A percentile compares a stretch with the other conserved stretches of the same genome.
Evolutionary conservation across 73 alveolate species (phyloP).

Genomic region (Breviolum minutum): DNA sequence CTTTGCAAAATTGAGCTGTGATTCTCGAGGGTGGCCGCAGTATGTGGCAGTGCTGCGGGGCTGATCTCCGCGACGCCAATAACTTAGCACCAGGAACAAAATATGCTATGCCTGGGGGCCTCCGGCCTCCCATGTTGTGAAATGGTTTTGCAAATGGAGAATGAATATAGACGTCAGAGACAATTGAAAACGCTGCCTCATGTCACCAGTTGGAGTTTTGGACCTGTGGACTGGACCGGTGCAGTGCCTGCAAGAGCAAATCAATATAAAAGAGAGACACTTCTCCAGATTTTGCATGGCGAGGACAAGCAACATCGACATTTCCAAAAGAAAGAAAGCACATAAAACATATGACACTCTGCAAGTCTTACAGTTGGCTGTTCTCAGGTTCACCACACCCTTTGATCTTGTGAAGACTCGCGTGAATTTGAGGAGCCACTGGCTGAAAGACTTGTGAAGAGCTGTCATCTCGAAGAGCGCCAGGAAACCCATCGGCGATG

Average conservation of each 20-base stretch:
- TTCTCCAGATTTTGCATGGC: too few relatives aligned
- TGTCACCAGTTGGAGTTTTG: too few relatives aligned
- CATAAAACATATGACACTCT: background rate
- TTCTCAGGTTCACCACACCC: conserved; percentile 60
- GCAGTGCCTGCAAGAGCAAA: too few relatives aligned
- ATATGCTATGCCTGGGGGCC: too few relatives aligned
- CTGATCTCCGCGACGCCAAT: conserved; percentile 56
- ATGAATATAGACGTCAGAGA: background rate
- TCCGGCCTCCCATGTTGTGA: too few relatives aligned
- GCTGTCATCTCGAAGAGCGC: background rate
- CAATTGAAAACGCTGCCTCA: background rate
- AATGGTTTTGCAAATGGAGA: too few relatives aligned
- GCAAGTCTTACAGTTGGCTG: background rate
- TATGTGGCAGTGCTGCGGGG: conserved; percentile 90
- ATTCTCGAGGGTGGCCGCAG: conserved; percentile 58
- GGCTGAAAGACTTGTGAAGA: background rate
- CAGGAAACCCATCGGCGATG: conserved; percentile 10
- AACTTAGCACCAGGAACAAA: background rate
- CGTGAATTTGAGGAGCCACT: conserved; percentile 44
- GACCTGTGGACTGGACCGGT: too few relatives aligned
- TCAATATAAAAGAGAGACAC: too few relatives aligned
- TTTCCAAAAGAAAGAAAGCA: too few relatives aligned
- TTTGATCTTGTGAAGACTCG: conserved; percentile 68
- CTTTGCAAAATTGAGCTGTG: background rate
- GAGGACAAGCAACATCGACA: too few relatives aligned